Conservation (phyloP, 2,329 filamentous ascomycete species). For the Trichoderma simmonsii region DNA sequence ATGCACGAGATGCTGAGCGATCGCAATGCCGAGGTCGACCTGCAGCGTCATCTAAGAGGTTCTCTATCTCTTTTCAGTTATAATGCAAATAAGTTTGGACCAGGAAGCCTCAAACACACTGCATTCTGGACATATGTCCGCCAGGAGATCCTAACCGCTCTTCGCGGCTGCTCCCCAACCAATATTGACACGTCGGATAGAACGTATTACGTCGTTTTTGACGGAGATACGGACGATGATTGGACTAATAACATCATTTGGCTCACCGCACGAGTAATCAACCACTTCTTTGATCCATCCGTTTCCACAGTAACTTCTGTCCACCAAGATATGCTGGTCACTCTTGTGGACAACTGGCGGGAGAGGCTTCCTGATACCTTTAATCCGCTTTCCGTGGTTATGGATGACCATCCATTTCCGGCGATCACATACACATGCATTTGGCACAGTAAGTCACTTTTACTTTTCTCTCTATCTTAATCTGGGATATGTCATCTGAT, state of each 20-base stretch:
- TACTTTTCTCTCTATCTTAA: neutral
- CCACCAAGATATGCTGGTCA: neutral
- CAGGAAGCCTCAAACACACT: slow-evolving; percentile 8
- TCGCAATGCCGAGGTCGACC: neutral
- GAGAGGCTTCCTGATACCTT: neutral
- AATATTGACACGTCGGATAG: slow-evolving; percentile 12
- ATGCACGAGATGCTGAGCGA: slow-evolving; percentile 14
- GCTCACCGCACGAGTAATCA: slow-evolving; percentile 13
- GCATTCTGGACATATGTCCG: slow-evolving; percentile 18
- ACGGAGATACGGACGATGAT: slow-evolving; percentile 10
- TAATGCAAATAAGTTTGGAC: slow-evolving; percentile 5
- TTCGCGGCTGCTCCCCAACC: slow-evolving; percentile 6
- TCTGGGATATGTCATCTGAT: neutral
- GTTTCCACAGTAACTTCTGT: neutral
- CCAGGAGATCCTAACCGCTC: slow-evolving; percentile 13
- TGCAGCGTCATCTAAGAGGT: slow-evolving; percentile 8
- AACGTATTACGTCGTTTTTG: slow-evolving; percentile 7
- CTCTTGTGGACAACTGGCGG: slow-evolving; percentile 5
- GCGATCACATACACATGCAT: slow-evolving; percentile 10
- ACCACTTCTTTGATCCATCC: neutral
- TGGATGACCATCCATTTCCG: slow-evolving; percentile 4
- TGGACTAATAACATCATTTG: slow-evolving; percentile 16
- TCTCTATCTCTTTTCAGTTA: slow-evolving; percentile 10
- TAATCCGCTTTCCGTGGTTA: neutral
- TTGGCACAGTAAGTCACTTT: slow-evolving; percentile 4